A percentile compares a stretch with the other conserved stretches of the same genome.
Evolutionary conservation across 352 stramenopile species (phyloP).

Genomic region (Pythium dissotocum): DNA sequence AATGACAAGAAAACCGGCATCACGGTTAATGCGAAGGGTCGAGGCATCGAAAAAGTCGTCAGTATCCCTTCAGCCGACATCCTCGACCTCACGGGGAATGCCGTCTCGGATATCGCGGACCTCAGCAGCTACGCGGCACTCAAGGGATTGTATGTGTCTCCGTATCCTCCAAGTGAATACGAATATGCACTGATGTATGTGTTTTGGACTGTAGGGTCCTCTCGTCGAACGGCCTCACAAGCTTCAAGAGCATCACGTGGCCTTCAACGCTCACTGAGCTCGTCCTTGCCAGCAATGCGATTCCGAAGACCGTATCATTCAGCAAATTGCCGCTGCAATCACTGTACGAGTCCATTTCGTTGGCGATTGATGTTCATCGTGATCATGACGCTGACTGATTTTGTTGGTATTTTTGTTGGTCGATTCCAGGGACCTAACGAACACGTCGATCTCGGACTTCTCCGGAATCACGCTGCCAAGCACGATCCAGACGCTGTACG

Average conservation of each 20-base stretch:
- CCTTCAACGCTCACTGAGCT: conserved; percentile 16
- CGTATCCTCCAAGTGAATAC: not conserved
- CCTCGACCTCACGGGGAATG: conserved; percentile 20
- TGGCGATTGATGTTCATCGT: not conserved
- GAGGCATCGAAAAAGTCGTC: conserved; percentile 50
- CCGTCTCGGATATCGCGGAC: conserved; percentile 9
- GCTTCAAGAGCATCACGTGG: conserved; percentile 12
- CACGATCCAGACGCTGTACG: conserved; percentile 21
- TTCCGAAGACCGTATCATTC: conserved; percentile 6
- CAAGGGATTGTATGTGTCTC: conserved; percentile 12
- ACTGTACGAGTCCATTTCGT: conserved; percentile 14
- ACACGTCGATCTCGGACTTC: conserved; percentile 18
- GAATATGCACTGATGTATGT: not conserved
- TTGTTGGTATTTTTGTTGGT: not conserved
- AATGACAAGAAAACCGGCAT: conserved; percentile 21
- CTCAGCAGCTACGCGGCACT: conserved; percentile 15
- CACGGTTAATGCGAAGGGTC: conserved; percentile 38
- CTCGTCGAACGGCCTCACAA: conserved; percentile 14
- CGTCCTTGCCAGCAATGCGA: conserved; percentile 19
- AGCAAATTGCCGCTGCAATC: conserved; percentile 9
- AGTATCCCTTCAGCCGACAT: conserved; percentile 46
- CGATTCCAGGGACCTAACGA: conserved; percentile 18
- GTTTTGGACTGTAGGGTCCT: conserved; percentile 13
- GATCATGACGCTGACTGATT: not conserved
- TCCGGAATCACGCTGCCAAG: conserved; percentile 22